Percentiles rank a stretch among this genome's conserved stretches.
These are phyloP conservation scores for Aspergillus sparsus DNA, from an alignment of 495 filamentous ascomycete genomes.

Conservation along the genomic window DNA sequence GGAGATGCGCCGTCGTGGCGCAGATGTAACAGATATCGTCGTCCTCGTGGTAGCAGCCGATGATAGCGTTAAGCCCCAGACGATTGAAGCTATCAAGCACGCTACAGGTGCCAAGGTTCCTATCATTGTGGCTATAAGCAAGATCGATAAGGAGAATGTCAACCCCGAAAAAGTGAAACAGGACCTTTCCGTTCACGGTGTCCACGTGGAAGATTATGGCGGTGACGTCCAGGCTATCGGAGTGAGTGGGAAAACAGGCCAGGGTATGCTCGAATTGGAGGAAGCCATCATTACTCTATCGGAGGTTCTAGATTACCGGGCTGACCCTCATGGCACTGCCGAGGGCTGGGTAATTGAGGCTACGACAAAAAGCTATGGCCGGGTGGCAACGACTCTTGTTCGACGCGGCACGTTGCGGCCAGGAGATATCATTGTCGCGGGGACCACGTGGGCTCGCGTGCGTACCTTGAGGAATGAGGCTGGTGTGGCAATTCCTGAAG, in stretches of 20 bases:
- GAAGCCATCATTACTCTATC: conserved; percentile 81
- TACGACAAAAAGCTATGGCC: conserved; percentile 82
- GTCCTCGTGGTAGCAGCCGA: conserved; percentile 96
- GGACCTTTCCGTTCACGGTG: conserved; percentile 79
- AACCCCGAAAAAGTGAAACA: conserved; percentile 80
- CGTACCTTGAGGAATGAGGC: conserved; percentile 83
- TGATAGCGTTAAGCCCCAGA: conserved; percentile 97
- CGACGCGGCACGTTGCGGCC: conserved; percentile 78
- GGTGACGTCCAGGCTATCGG: conserved; percentile 90
- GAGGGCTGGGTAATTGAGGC: conserved; percentile 97
- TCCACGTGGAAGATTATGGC: conserved; percentile 93
- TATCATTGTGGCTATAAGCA: conserved; percentile 98
- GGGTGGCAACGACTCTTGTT: conserved; percentile 86
- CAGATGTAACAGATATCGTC: conserved; percentile 95
- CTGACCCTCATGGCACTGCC: conserved; percentile 70
- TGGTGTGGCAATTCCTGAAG: conserved; percentile 66
- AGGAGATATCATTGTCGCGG: conserved; percentile 87
- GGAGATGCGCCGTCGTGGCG: conserved; percentile 92
- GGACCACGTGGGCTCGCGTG: conserved; percentile 79
- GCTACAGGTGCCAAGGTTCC: conserved; percentile 87
- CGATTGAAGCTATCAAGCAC: conserved; percentile 93
- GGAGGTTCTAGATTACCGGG: conserved; percentile 87
- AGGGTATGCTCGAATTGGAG: conserved; percentile 89
- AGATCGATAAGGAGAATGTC: conserved; percentile 84
- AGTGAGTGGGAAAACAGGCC: conserved; percentile 91